Evolutionary conservation across 164 flowering plant genomes (phyloP), one percentile per base, ranked within the genome.

Genomic region (Stephania cephalantha): DNA sequence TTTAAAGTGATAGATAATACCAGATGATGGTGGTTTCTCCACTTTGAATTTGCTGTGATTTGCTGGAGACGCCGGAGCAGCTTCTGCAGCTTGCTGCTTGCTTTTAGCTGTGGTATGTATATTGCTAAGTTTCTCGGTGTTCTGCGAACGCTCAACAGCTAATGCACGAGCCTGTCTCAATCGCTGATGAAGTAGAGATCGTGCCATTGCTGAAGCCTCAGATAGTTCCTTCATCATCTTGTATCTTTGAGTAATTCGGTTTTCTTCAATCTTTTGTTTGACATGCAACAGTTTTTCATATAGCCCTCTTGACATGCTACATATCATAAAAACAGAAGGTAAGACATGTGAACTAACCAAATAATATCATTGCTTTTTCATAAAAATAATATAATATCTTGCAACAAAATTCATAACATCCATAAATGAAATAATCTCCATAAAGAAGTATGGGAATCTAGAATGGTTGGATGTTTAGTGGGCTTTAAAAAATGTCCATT

Each of bases 171-270:
- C 71, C 80, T 88, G 78, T 58, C 86, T 82, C 68, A 81, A 80
- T 83, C 83, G 90, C 81, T 72, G 83, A 78, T 86, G 94, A 75
- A 94, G 83, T 20, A 53, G 72, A 68, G 98, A 94, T n/a, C 90
- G 91, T 46, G 94, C 94, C 71, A 68, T 53, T 68, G 88, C 78
- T 55, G 93, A 92, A 82, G 79, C 81, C 76, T 89, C 84, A 20
- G 89, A 87, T 73, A 95, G 71, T 77, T 86, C 86, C 75, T 75
- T 81, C 78, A 82, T 78, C 80, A 84, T 92, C 78, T 70, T 83
- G 66, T 83, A 79, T 76, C 84, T 84, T 71, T 76, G 84, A 55
- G 74, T 48, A 53, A 77, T 78, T 22, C 81, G 74, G 79, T 89
- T 90, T 73, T 90, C 87, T 9, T 35, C 72, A 64, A 94, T 80